Base-by-base conservation (phyloP, 208 protist species). In the Leishmania turanica region DNA sequence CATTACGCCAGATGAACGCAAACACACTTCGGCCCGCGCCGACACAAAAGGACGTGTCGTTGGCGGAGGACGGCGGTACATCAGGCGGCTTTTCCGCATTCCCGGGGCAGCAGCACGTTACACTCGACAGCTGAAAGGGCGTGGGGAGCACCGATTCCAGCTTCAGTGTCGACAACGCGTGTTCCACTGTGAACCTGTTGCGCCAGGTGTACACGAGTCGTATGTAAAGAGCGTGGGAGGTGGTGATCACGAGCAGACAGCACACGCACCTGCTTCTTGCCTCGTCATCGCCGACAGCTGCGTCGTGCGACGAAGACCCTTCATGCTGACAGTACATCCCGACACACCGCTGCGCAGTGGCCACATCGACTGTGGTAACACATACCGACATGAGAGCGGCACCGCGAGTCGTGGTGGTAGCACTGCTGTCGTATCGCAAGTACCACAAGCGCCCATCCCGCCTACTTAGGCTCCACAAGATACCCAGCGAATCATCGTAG, bases 1-100 rank as follows among this genome's bases (percentile, higher is more conserved):
- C 81, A 40, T 34, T 34, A 24, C 56, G 54, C 54, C 74, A 65
- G n/a, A 34, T 58, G 60, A 79, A 58, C 56, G 76, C 76, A 79
- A 79, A 85, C 40, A 85, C 64, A 34, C 71, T 85, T 37, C 82
- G 70, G 2, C 82, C 82, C 0, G 82, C 82, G 60, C 82, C 82
- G 21, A 85, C 42, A 64, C 71, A 82, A 15, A 85, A 56, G 31
- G 75, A 54, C 5, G 8, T 15, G 47, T 66, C 70, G 40, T 45
- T 24, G 37, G 72, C 1, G 51, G 72, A 76, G 45, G 53, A 47
- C 58, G 24, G 37, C 24, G 58, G 58, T 68, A 24, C 53, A 47
- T 9, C 27, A 54, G 19, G 54, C 75, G 56, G 7, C 42, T 77
- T 77, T 49, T 54, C 75, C 58, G 42, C 58, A 31, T 53, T 75